Conservation (phyloP, 148 eudicot genomes). For the Cornus florida region DNA sequence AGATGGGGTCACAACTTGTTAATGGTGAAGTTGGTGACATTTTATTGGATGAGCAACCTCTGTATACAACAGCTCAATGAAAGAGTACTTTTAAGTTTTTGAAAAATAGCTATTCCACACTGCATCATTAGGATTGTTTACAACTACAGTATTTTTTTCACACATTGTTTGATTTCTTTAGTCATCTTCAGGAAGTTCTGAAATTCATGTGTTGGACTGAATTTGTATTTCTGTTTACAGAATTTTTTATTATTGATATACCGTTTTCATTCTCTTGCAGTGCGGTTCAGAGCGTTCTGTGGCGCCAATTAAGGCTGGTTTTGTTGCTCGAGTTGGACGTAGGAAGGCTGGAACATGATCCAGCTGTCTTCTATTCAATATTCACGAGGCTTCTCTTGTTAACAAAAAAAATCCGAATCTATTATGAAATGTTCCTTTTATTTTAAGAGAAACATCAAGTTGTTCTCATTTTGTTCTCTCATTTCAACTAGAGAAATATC, state of each 20-base stretch:
- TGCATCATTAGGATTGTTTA: no score
- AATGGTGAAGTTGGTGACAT: no score
- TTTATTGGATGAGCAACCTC: no score
- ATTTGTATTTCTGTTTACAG: neutral
- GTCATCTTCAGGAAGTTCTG: neutral
- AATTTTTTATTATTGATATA: neutral
- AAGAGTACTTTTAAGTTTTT: no score
- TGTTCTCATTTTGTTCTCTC: no score
- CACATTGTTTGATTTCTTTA: neutral
- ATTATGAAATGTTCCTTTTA: neutral
- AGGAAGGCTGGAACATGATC: slow-evolving; percentile 46
- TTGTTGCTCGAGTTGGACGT: slow-evolving; percentile 54
- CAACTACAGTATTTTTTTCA: neutral
- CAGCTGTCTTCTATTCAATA: neutral
- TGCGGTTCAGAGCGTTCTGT: slow-evolving; percentile 72
- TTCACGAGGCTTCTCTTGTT: neutral
- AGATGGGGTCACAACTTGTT: no score
- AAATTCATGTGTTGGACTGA: neutral
- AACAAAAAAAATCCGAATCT: neutral
- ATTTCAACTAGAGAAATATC: neutral
- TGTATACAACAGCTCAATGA: no score
- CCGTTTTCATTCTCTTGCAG: slow-evolving; percentile 26
- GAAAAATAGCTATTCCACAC: no score
- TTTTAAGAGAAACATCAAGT: neutral
- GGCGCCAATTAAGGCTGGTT: slow-evolving; percentile 59